Evolutionary conservation across 1,284 basidiomycete genomes (phyloP).

Genomic region (Marasmius oreades): DNA sequence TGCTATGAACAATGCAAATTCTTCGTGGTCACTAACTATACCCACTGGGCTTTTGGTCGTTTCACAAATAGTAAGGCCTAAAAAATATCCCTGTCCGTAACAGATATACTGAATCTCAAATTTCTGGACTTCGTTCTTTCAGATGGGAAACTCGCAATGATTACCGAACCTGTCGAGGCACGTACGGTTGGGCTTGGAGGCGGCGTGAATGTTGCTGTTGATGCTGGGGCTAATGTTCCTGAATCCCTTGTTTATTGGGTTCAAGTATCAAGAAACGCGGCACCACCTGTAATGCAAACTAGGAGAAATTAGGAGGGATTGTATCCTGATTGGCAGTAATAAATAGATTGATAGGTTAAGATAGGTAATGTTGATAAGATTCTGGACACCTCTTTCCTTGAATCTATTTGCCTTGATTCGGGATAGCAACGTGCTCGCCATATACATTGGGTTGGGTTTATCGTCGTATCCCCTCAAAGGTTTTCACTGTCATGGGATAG

Average conservation of each 20-base stretch:
- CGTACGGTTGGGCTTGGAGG: conserved; percentile 11
- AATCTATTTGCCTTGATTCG: too few relatives aligned
- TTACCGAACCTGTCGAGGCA: conserved; percentile 15
- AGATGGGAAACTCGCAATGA: conserved; percentile 9
- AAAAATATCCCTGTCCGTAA: not conserved
- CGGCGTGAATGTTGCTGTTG: not conserved
- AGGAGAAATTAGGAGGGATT: not conserved
- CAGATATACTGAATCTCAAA: not conserved
- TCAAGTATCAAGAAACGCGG: not conserved
- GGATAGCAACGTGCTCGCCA: too few relatives aligned
- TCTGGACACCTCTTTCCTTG: too few relatives aligned
- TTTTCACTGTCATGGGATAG: too few relatives aligned
- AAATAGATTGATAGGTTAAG: too few relatives aligned
- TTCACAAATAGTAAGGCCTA: conserved; percentile 15
- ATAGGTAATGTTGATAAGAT: too few relatives aligned
- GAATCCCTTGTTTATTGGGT: conserved; percentile 21
- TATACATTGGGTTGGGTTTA: too few relatives aligned
- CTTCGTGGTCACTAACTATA: conserved; percentile 24
- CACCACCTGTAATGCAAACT: not conserved
- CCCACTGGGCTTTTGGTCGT: conserved; percentile 22
- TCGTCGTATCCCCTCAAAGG: too few relatives aligned
- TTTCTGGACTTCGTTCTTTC: not conserved
- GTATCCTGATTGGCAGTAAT: too few relatives aligned
- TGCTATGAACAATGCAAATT: conserved; percentile 19
- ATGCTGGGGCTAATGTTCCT: conserved; percentile 14